phyloP scores from a whole-genome alignment of 2,329 filamentous ascomycete species.

The Fusarium tupiense region DNA sequence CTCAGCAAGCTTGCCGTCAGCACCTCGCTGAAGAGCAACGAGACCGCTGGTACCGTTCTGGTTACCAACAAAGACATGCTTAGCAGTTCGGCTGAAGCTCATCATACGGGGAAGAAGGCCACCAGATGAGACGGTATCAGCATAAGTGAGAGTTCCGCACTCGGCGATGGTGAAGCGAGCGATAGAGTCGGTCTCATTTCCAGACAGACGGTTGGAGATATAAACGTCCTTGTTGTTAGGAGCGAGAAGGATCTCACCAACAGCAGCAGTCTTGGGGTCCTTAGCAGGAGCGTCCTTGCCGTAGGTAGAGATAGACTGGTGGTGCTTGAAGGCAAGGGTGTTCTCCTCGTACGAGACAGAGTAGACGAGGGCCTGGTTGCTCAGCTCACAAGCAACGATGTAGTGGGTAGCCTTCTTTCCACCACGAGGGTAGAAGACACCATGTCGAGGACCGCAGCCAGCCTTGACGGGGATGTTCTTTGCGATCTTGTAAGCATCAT shows the following conservation, averaged over 20 bases:
- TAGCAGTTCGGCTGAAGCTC: constrained; percentile 48
- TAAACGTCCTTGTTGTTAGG: constrained; percentile 57
- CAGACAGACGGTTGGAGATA: constrained; percentile 61
- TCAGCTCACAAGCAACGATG: constrained; percentile 58
- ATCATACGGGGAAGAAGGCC: constrained; percentile 59
- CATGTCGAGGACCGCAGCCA: constrained; percentile 61
- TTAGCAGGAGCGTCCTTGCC: constrained; percentile 48
- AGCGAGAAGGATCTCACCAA: constrained; percentile 57
- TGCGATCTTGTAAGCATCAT: constrained; percentile 52
- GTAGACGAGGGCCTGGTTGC: constrained; percentile 57
- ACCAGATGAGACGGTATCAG: constrained; percentile 47
- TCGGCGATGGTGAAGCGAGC: constrained; percentile 55
- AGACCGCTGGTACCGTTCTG: constrained; percentile 54
- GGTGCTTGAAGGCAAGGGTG: constrained; percentile 48
- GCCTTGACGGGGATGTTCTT: constrained; percentile 48
- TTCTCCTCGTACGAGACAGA: constrained; percentile 51
- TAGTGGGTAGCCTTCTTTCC: constrained; percentile 54
- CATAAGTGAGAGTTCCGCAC: constrained; percentile 47
- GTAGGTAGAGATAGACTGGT: constrained; percentile 55
- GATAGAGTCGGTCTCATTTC: constrained; percentile 57
- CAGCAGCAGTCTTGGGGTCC: constrained; percentile 52
- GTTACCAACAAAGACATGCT: constrained; percentile 59
- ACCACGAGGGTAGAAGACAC: constrained; percentile 55
- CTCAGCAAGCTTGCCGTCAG: constrained; percentile 44
- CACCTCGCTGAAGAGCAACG: constrained; percentile 50